Percentiles rank a stretch among this genome's conserved stretches.
Conservation (phyloP, 257 asterid genomes). For the Oldenlandia corymbosa region DNA sequence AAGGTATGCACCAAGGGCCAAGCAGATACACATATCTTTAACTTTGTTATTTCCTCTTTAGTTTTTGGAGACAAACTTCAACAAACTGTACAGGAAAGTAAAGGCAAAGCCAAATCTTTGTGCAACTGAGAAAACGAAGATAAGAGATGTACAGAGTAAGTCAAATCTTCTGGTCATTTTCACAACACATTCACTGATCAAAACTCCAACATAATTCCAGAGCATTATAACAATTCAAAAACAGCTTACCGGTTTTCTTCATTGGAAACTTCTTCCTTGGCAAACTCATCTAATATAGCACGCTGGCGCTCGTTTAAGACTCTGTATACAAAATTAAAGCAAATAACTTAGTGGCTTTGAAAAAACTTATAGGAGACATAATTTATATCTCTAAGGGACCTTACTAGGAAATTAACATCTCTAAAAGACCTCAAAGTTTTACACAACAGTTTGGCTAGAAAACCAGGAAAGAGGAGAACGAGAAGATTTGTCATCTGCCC, state of each 20-base stretch:
- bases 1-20: not conserved
- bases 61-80: not conserved
- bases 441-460: not conserved
- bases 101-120: not conserved
- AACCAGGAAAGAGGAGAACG: not conserved
- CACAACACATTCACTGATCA: not conserved
- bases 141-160: not conserved
- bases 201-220: not conserved
- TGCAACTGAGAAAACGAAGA: not conserved
- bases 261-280: constrained; percentile 47
- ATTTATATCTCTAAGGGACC: not conserved
- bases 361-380: not conserved
- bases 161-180: not conserved
- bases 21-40: not conserved
- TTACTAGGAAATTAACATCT: not conserved
- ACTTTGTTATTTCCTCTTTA: not conserved
- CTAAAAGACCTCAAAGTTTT: not conserved
- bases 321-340: constrained; percentile 29
- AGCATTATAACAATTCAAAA: not conserved
- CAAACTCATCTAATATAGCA: constrained; percentile 80
- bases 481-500: not conserved
- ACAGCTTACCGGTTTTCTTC: constrained; percentile 58
- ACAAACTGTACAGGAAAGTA: not conserved
- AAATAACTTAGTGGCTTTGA: not conserved
- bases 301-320: constrained; percentile 60